phyloP scores from a whole-genome alignment of 208 protist genomes.

The Leishmania gerbilli region DNA sequence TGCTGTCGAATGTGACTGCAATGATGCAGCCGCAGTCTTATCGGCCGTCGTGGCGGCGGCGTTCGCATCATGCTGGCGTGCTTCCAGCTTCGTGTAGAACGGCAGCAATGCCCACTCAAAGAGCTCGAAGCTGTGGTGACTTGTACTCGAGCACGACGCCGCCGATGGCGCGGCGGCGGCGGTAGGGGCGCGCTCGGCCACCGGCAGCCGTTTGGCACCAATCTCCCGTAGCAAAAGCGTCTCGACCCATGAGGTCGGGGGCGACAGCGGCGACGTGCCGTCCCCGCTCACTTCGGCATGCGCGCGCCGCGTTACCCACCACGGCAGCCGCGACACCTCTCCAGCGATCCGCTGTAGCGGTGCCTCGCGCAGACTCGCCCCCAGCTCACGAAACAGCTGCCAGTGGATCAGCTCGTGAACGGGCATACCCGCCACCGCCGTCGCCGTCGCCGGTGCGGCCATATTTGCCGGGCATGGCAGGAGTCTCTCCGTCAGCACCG shows the following conservation, averaged over 20 bases:
- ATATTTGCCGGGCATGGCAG: not conserved
- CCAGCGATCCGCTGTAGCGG: constrained; percentile 18
- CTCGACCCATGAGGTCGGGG: constrained; percentile 18
- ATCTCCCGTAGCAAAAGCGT: constrained; percentile 7
- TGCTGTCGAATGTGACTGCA: not conserved
- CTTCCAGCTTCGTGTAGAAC: constrained; percentile 21
- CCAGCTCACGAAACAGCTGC: constrained; percentile 1
- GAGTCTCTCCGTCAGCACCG: constrained; percentile 1
- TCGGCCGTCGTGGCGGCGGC: not conserved
- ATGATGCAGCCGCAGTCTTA: no score
- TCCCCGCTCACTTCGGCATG: not conserved
- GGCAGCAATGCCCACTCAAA: constrained; percentile 35
- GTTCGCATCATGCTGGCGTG: not conserved
- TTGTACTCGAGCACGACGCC: not conserved
- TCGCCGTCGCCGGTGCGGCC: not conserved
- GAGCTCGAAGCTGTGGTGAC: constrained; percentile 8
- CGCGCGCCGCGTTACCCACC: constrained; percentile 23
- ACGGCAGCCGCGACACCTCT: constrained; percentile 18
- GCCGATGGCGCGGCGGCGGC: not conserved
- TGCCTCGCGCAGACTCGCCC: not conserved
- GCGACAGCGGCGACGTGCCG: not conserved
- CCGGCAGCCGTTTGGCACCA: not conserved
- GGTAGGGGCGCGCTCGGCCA: not conserved
- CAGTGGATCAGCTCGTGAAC: constrained; percentile 2
- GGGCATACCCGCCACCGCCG: not conserved